phyloP scores from a whole-genome alignment of 2,329 filamentous ascomycete species.

The Botrytis squamosa region DNA sequence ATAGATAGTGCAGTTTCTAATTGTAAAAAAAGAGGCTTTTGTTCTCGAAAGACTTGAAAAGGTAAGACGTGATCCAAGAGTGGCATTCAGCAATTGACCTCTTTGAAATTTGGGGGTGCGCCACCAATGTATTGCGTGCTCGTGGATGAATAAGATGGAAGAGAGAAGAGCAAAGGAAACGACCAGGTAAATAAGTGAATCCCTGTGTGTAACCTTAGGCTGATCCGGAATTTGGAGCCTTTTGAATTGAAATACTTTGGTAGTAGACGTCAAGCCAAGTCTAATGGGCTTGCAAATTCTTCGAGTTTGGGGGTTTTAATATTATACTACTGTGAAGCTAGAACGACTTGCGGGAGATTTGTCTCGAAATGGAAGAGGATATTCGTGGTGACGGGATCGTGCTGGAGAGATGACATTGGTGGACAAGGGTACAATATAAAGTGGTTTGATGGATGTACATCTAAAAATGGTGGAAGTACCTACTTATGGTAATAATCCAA shows the following conservation, averaged over 20 bases:
- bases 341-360: constrained; percentile 1
- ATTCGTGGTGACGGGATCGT: constrained; percentile 12
- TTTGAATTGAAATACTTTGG: constrained; percentile 2
- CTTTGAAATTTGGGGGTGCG: constrained; percentile 16
- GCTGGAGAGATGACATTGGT: background rate
- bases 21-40: background rate
- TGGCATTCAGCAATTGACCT: constrained; percentile 13
- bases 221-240: background rate
- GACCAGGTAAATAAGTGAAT: background rate
- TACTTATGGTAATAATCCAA: background rate
- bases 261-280: constrained; percentile 1
- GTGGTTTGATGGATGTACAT: background rate
- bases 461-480: background rate
- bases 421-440: background rate
- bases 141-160: constrained; percentile 20
- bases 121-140: constrained; percentile 23
- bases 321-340: constrained; percentile 6
- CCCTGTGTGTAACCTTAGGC: constrained; percentile 4
- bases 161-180: constrained; percentile 6
- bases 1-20: constrained; percentile 4
- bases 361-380: constrained; percentile 15
- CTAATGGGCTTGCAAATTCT: background rate
- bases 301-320: constrained; percentile 2
- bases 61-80: constrained; percentile 17
- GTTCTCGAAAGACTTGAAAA: constrained; percentile 14